Base-by-base conservation (phyloP, 1,139 yeast genomes). In the Candida freyschussii region DNA sequence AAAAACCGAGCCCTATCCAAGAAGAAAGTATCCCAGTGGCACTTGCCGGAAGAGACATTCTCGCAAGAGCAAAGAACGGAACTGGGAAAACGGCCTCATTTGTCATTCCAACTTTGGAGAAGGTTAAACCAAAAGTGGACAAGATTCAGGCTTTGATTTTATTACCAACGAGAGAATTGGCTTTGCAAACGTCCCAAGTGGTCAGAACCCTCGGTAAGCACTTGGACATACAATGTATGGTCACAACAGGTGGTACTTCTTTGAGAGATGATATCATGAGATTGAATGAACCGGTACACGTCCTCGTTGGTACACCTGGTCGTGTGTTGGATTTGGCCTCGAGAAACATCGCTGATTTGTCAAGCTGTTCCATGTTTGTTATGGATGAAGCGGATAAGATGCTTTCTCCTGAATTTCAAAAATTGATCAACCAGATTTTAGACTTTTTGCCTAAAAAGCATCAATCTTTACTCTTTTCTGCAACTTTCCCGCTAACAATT, bases 341-440 rank as follows among this genome's bases (percentile, higher is more conserved):
- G 27, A 81, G 96, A 67, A 71, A 75, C 37, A 71, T 89, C 37
- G 95, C 94, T 13, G 95, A 91, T 56, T 74, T 93, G 44, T 77
- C 85, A 32, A 85, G 82, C 48, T 86, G 96, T 62, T 80, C 85
- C 29, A 70, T 87, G 59, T 89, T 91, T 57, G 80, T 93, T 36
- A 89, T 91, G 97, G 99, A 91, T 62, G 99, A 91, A 67, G 99
- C 98, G 34, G 99, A 91, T 63, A 93, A 91, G 62, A 85, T 91
- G 82, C 73, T 91, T 44, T 78, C 93, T 29, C 78, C 89, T 49
- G 98, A 91, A 56, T 93, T 91, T 60, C 83, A 84, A 49, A 76
- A 78, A 24, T 79, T 89, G 39, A 85, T 91, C 48, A 95, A 85
- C 59, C 95, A 86, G 60, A 82, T 91, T 41, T 70, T 91, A 52